These are phyloP conservation scores for Dryas drummondii DNA, from an alignment of 306 rosid genomes.

Conservation along the genomic window DNA sequence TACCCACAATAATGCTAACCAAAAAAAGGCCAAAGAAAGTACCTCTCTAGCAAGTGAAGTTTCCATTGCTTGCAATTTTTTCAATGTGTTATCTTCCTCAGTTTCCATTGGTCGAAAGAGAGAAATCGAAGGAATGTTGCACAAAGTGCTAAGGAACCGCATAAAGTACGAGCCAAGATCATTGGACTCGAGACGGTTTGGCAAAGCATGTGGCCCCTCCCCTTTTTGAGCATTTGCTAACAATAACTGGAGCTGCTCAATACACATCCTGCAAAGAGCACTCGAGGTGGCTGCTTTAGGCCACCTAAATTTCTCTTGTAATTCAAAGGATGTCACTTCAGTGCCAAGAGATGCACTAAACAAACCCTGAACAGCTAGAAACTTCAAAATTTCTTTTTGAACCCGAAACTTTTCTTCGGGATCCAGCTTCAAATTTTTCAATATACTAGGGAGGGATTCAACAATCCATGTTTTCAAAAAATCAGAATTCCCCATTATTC, in stretches of 20 bases:
- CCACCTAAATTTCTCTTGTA: constrained; percentile 87
- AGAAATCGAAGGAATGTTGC: constrained; percentile 86
- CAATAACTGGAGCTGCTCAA: constrained; percentile 83
- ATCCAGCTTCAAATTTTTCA: constrained; percentile 70
- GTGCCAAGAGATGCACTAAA: constrained; percentile 88
- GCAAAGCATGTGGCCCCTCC: constrained; percentile 50
- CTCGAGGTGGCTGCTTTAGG: constrained; percentile 81
- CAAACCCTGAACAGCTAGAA: constrained; percentile 90
- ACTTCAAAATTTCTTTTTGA: constrained; percentile 81
- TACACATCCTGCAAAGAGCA: constrained; percentile 84
- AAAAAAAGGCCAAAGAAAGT: background rate
- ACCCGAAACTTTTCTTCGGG: constrained; percentile 62
- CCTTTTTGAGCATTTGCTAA: constrained; percentile 81
- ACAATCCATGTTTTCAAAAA: constrained; percentile 84
- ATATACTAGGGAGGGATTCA: constrained; percentile 75
- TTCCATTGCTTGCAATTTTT: constrained; percentile 68
- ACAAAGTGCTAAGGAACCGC: constrained; percentile 78
- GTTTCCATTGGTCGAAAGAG: constrained; percentile 67
- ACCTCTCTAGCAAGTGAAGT: constrained; percentile 68
- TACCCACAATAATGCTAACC: background rate
- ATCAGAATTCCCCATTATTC: constrained; percentile 65
- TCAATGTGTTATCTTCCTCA: constrained; percentile 62
- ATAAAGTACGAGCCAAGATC: constrained; percentile 87
- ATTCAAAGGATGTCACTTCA: constrained; percentile 92
- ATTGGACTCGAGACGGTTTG: constrained; percentile 54